Base-by-base conservation (phyloP, 1,139 yeast species). In the Barnettozyma hawaiiensis region DNA sequence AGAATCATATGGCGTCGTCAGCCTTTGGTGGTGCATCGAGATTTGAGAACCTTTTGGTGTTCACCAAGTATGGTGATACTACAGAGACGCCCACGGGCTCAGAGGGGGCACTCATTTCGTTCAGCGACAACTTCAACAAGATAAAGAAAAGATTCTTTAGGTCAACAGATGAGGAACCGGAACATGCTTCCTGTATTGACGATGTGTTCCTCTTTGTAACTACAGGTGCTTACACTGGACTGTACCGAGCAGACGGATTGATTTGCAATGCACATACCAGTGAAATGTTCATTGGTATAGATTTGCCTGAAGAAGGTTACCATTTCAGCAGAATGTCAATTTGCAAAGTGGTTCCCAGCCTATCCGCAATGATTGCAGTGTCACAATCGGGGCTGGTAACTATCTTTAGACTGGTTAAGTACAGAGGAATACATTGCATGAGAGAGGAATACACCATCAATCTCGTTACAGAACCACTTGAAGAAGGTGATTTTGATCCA, bases 371-470 rank as follows among this genome's bases (percentile, higher is more conserved):
- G 18, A 61, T 80, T 5, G 76, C 71, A 0, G 81, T 72, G 0
- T 65, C 81, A 0, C 87, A 81, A 48, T 71, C 72, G 40, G 87
- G 89, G 0, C 58, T 72, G n/a, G 70, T 78, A 6, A 61, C 81
- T 1, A 60, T 82, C 0, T 70, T 80, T 61, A 59, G 90, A 32
- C 56, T 82, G 33, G 78, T 84, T 22, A 66, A 69, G 39, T 70
- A 70, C 54, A 59, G 80, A 23, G 86, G 86, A 0, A 57, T 81
- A 0, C 70, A 64, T 50, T 76, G 78, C 3, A 66, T 81, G 70
- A 62, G 89, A 35, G 85, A 79, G 50, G 90, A 82, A 53, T 71
- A 33, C 31, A 36, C 33, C 12, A 19, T 28, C 24, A 20, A 35
- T 6, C 32, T 27, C 12, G 14, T 15, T 10, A 15, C 37, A 5